Percentiles rank a stretch among this genome's conserved stretches.
Conservation (phyloP, 1,284 basidiomycete species). For the Tylopilus orsonianus region DNA sequence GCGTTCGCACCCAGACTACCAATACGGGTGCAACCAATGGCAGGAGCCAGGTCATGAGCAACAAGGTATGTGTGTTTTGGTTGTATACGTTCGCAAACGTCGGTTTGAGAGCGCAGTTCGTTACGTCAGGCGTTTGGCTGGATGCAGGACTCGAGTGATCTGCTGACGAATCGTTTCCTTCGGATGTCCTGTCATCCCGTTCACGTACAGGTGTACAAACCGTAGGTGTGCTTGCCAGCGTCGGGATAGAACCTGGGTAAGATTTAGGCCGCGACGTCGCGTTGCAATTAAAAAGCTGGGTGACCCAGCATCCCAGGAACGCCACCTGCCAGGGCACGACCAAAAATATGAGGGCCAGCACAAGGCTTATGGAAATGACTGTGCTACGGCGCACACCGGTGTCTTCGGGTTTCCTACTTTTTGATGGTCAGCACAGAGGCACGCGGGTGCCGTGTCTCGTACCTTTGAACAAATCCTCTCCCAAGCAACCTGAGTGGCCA, state of each 20-base stretch:
- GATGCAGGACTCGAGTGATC: not conserved
- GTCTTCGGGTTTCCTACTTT: slow-evolving; percentile 37
- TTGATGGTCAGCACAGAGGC: not conserved
- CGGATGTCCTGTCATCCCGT: not conserved
- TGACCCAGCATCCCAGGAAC: slow-evolving; percentile 77
- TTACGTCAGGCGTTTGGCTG: not conserved
- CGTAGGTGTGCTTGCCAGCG: slow-evolving; percentile 21
- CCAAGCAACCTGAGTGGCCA: slow-evolving; percentile 42
- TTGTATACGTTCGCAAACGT: slow-evolving; percentile 36
- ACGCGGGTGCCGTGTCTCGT: slow-evolving; percentile 5
- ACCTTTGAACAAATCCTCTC: slow-evolving; percentile 42
- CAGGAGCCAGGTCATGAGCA: slow-evolving; percentile 82
- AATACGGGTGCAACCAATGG: slow-evolving; percentile 81
- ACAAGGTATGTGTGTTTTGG: slow-evolving; percentile 61
- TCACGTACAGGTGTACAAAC: slow-evolving; percentile 3
- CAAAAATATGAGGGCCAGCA: slow-evolving; percentile 68
- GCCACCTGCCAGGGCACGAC: slow-evolving; percentile 90
- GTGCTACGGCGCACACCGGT: slow-evolving; percentile 43
- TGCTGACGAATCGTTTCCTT: not conserved
- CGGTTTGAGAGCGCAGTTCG: slow-evolving; percentile 1
- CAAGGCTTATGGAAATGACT: slow-evolving; percentile 56
- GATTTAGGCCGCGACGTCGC: slow-evolving; percentile 15
- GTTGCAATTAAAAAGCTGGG: slow-evolving; percentile 70
- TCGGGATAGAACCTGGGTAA: slow-evolving; percentile 29
- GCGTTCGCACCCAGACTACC: slow-evolving; percentile 87